Base-by-base conservation (phyloP, 306 rosid genomes). In the Fagus sylvatica region DNA sequence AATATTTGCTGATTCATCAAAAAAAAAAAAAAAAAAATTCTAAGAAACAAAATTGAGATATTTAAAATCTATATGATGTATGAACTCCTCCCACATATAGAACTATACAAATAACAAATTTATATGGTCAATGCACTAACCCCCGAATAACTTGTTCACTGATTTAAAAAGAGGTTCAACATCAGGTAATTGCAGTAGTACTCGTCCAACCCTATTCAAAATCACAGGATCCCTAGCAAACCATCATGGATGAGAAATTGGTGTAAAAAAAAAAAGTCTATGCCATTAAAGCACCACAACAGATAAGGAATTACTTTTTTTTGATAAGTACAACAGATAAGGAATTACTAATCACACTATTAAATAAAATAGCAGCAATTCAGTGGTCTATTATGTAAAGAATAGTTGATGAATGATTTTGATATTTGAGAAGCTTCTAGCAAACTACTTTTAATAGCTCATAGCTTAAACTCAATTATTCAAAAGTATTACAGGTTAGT, bases 171-270 rank as follows among this genome's bases (percentile, higher is more conserved):
- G 84, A 74, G 36, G 78, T 57, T 32, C 81, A 41, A 22, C 42
- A 32, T 82, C 87, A 28, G 88, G 84, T 67, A 82, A 80, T 71
- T 81, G 89, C 72, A 92, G 81, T 54, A 95, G 80, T 32, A 87
- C 89, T 28, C 57, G 80, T 74, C 98, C 98, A 32, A 92, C 93
- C 83, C 67, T 79, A 70, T 75, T 89, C 84, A 95, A 87, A 85
- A 87, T 67, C 57, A 40, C 71, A 9, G 93, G 91, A 82, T 92
- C 90, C 91, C 96, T 87, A 32, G 98, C 93, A 81, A 95, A 92
- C 97, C 98, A 95, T 82, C 98, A 98, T 95, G 88, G 69, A 81
- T 54, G 40, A 69, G 76, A 88, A 86, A 73, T 69, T 66, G 55
- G 80, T 74, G 85, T 82, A 8, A 46, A 66, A 81, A 75, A 57